A percentile compares a stretch with the other conserved stretches of the same genome.
Evolutionary conservation across 169 alveolate genomes (phyloP).

Genomic region (Eimeria maxima): DNA sequence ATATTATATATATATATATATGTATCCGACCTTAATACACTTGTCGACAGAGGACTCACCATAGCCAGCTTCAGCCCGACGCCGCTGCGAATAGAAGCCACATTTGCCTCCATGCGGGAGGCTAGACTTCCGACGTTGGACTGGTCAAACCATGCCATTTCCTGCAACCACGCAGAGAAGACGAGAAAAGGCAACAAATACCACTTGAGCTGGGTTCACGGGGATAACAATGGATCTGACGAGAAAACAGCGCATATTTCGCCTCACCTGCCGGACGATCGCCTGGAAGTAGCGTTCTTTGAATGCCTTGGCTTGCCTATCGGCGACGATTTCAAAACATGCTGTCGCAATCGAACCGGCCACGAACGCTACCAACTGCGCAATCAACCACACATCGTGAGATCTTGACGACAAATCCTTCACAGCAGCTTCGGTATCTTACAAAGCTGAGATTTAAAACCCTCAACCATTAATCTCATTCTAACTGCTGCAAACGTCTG

Average conservation of each 20-base stretch:
- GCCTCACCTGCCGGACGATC: constrained; percentile 33
- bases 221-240: background rate
- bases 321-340: constrained; percentile 61
- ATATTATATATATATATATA: too few relatives aligned
- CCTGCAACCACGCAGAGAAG: background rate
- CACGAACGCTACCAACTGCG: constrained; percentile 14
- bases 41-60: constrained; percentile 12
- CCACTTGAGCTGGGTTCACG: background rate
- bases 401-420: background rate
- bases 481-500: background rate
- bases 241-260: background rate
- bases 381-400: background rate
- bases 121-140: constrained; percentile 29
- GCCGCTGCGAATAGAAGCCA: constrained; percentile 51
- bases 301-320: constrained; percentile 23
- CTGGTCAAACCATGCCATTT: constrained; percentile 74
- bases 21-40: too few relatives aligned
- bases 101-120: constrained; percentile 47
- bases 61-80: constrained; percentile 69
- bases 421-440: background rate
- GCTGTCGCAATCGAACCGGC: constrained; percentile 17
- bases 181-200: background rate
- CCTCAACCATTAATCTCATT: background rate
- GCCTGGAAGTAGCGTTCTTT: constrained; percentile 19
- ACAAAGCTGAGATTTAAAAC: background rate